phyloP scores from a whole-genome alignment of 371 early-diverging fungal species.

The Massospora cicadina region DNA sequence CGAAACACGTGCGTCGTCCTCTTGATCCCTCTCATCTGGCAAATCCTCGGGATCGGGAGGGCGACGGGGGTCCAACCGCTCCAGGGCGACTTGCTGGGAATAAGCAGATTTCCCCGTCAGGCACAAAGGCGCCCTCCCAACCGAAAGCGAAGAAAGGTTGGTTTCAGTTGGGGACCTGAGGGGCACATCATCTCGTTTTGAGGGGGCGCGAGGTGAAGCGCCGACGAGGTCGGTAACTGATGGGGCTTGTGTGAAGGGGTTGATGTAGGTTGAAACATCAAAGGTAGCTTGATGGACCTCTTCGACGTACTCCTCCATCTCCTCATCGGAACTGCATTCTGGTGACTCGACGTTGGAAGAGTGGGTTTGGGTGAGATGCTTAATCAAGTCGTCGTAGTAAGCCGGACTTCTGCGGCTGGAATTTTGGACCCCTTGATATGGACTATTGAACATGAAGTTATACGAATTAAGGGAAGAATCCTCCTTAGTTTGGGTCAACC shows the following conservation, averaged over 20 bases:
- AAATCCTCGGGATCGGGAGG: background rate
- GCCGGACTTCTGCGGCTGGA: background rate
- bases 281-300: background rate
- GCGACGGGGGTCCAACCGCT: background rate
- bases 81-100: background rate
- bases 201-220: background rate
- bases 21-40: background rate
- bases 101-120: background rate
- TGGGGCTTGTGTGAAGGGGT: background rate
- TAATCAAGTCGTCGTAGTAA: background rate
- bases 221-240: background rate
- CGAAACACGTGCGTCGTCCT: background rate
- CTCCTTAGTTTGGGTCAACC: background rate
- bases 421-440: background rate
- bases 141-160: background rate
- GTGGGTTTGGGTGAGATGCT: background rate
- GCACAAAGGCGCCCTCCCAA: too few relatives aligned
- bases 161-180: background rate
- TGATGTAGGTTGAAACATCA: background rate
- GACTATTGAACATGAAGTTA: background rate
- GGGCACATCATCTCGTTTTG: background rate
- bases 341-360: background rate
- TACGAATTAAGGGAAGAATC: background rate
- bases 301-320: background rate
- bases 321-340: background rate